Evolutionary conservation across 371 early-diverging fungal species (phyloP).

Genomic region (Mucor velutinosus): DNA sequence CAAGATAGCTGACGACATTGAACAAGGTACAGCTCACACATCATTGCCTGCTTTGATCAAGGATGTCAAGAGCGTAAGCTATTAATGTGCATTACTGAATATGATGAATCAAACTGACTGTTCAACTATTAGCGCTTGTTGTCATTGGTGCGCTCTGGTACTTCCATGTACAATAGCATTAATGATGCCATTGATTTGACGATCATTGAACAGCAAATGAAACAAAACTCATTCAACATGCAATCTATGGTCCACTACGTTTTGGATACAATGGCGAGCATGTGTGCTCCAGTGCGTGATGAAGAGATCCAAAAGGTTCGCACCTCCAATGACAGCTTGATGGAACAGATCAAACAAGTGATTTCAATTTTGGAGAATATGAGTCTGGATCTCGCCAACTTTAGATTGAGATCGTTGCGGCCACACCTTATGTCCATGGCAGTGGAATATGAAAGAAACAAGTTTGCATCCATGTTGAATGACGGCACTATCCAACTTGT

Average conservation of each 20-base stretch:
- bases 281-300: slow-evolving; percentile 82
- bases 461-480: slow-evolving; percentile 59
- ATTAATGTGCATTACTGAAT: background rate
- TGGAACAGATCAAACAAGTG: slow-evolving; percentile 9
- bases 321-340: background rate
- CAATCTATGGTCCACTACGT: slow-evolving; percentile 45
- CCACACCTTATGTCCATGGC: slow-evolving; percentile 67
- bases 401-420: slow-evolving; percentile 59
- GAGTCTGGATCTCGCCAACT: slow-evolving; percentile 79
- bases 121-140: slow-evolving; percentile 37
- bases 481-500: slow-evolving; percentile 46
- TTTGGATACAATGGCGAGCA: slow-evolving; percentile 55
- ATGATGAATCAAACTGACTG: background rate
- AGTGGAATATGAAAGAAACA: slow-evolving; percentile 68
- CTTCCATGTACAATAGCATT: slow-evolving; percentile 43
- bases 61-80: slow-evolving; percentile 60
- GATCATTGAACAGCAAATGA: slow-evolving; percentile 61
- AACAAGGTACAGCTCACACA: slow-evolving; percentile 33
- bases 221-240: slow-evolving; percentile 50
- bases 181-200: slow-evolving; percentile 62
- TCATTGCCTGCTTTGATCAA: slow-evolving; percentile 51
- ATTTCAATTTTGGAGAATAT: slow-evolving; percentile 62
- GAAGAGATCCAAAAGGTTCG: slow-evolving; percentile 49
- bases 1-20: slow-evolving; percentile 53
- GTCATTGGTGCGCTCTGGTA: slow-evolving; percentile 35